Conservation (phyloP, 179 eudicot species). For the Kewa caespitosa region DNA sequence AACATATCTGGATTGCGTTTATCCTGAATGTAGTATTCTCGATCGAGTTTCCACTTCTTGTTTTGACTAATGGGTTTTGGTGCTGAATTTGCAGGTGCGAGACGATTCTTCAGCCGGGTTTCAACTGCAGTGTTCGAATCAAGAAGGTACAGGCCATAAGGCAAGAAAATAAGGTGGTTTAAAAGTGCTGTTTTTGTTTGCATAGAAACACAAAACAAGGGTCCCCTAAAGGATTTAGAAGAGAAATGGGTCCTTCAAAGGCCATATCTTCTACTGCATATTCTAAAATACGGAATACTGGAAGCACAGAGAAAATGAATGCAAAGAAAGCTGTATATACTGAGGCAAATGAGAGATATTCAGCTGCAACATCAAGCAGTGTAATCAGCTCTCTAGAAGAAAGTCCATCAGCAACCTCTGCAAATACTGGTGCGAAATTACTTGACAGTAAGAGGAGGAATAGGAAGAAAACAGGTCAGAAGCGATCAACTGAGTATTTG, state of each 20-base stretch:
- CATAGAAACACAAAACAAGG: constrained; percentile 66
- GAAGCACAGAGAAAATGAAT: constrained; percentile 17
- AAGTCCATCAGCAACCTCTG: constrained; percentile 41
- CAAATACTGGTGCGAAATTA: constrained; percentile 34
- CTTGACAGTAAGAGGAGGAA: constrained; percentile 66
- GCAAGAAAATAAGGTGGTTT: constrained; percentile 56
- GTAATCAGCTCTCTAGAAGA: constrained; percentile 10
- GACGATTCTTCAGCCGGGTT: constrained; percentile 80
- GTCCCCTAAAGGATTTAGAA: constrained; percentile 61
- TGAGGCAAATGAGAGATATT: constrained; percentile 20
- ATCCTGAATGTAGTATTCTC: too few relatives aligned
- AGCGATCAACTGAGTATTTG: constrained; percentile 39
- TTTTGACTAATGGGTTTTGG: neutral
- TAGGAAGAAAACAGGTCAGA: constrained; percentile 49
- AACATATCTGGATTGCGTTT: neutral
- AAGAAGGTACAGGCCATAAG: constrained; percentile 54
- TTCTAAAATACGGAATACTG: constrained; percentile 6
- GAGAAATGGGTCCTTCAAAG: constrained; percentile 48
- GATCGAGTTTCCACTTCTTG: neutral
- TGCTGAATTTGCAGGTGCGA: constrained; percentile 57
- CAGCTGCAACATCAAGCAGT: constrained; percentile 22
- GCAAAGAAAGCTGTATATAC: constrained; percentile 9
- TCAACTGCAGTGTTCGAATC: constrained; percentile 73
- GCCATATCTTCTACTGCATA: constrained; percentile 24
- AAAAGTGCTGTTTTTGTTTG: constrained; percentile 78